Base-by-base conservation (phyloP, 345 rosid species). In the Sonneratia caseolaris region DNA sequence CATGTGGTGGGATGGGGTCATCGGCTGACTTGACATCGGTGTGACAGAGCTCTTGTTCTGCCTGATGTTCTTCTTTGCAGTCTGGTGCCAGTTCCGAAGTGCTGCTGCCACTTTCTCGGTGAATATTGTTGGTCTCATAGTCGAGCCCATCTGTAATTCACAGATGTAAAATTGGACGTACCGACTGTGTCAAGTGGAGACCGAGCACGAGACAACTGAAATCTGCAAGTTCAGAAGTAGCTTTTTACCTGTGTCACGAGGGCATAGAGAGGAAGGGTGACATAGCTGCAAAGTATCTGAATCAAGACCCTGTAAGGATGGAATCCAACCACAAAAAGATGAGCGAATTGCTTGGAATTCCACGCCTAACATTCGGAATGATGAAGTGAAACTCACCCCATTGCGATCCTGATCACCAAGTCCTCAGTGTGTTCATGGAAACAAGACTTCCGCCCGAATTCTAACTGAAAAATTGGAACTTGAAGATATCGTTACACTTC, bases 181-280 rank as follows among this genome's bases (percentile, higher is more conserved):
- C 13, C 22, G 22, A 1, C 15, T 3, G n/a, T 4, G 4, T 53
- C 22, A 19, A 53, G 59, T 51, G 18, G 2, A 19, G 59, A 5
- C 18, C 59, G 15, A 53, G n/a, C 59, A 53, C 22, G 9, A 72
- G 32, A n/a, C 53, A 47, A 64, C 68, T 3, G 3, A 70, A 13
- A 24, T 5, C 37, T 19, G 15, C 16, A 4, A 40, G 43, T 40
- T 40, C 43, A 35, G 36, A 13, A 13, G 42, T 6, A 57, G 27
- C 2, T 7, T 49, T 16, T 69, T 79, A 89, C 93, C 84, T 89
- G 99, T 51, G 97, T 95, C 13, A 95, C 99, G 1, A 92, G 86
- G 55, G 99, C 99, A 57, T 95, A 87, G 0, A 95, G 88, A 70
- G 99, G 99, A 55, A 95, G 97, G 42, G 98, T 95, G 73, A 92